phyloP scores from a whole-genome alignment of 2,329 filamentous ascomycete genomes.

The Aureobasidium subglaciale region DNA sequence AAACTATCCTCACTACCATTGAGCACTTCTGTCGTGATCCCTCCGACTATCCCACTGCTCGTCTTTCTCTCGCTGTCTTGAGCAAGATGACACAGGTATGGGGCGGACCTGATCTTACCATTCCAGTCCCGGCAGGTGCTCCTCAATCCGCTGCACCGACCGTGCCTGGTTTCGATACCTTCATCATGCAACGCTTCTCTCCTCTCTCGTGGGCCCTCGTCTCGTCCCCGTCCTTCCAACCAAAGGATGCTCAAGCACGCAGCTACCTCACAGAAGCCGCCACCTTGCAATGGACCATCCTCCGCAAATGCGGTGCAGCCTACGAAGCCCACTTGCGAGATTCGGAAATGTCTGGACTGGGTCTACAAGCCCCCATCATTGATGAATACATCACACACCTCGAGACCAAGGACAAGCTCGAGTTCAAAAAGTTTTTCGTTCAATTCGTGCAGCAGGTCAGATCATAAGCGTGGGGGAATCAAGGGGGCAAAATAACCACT shows the following conservation, averaged over 20 bases:
- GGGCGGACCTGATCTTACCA: conserved; percentile 71
- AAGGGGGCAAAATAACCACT: neutral
- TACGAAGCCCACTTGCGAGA: conserved; percentile 66
- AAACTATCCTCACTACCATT: conserved; percentile 77
- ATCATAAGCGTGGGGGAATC: no score
- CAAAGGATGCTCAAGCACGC: conserved; percentile 80
- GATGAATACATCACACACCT: conserved; percentile 57
- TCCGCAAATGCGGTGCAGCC: conserved; percentile 76
- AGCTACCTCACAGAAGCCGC: conserved; percentile 86
- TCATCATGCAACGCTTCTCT: conserved; percentile 85
- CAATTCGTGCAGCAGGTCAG: conserved; percentile 34
- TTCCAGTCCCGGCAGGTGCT: conserved; percentile 44
- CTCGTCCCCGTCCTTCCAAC: conserved; percentile 68
- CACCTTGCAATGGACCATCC: conserved; percentile 78
- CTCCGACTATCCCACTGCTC: conserved; percentile 57
- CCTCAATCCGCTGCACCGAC: conserved; percentile 45
- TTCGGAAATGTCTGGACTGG: conserved; percentile 57
- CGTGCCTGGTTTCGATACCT: conserved; percentile 82
- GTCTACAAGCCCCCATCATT: conserved; percentile 57
- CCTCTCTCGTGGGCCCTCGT: conserved; percentile 85
- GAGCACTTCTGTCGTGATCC: conserved; percentile 76
- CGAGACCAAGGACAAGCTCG: conserved; percentile 31
- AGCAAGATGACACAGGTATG: conserved; percentile 77
- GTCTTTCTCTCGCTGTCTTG: conserved; percentile 76
- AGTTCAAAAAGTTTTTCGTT: conserved; percentile 41